Evolutionary conservation across 2,329 filamentous ascomycete species (phyloP).

Genomic region (Paraphoma sp.): DNA sequence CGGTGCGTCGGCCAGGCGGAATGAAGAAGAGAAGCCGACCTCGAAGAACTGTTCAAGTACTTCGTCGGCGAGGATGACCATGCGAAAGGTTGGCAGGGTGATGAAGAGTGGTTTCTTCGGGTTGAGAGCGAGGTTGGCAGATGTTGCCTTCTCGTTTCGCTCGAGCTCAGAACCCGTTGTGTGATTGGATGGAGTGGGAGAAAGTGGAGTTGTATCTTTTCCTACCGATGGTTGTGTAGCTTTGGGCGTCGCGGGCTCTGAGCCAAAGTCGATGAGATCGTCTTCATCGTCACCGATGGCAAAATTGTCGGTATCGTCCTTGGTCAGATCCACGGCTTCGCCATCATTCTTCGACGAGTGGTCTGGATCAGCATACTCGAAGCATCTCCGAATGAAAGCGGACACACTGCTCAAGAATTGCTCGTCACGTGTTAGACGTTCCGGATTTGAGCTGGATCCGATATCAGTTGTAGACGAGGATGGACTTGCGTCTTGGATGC

Average conservation of each 20-base stretch:
- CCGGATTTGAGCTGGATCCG: constrained; percentile 43
- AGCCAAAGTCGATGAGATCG: constrained; percentile 65
- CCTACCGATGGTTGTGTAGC: constrained; percentile 37
- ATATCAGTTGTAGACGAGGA: constrained; percentile 65
- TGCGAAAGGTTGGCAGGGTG: constrained; percentile 95
- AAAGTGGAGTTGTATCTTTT: constrained; percentile 34
- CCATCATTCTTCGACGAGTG: constrained; percentile 65
- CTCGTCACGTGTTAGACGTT: constrained; percentile 72
- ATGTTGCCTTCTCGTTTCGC: constrained; percentile 65
- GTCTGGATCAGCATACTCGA: constrained; percentile 97
- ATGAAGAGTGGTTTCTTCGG: constrained; percentile 93
- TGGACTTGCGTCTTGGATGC: constrained; percentile 78
- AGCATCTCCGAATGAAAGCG: constrained; percentile 93
- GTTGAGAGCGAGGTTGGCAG: constrained; percentile 89
- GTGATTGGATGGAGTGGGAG: constrained; percentile 30
- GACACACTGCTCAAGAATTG: constrained; percentile 91
- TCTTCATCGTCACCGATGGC: constrained; percentile 75
- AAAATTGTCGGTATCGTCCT: constrained; percentile 63
- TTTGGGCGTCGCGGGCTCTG: constrained; percentile 45
- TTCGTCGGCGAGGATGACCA: constrained; percentile 97
- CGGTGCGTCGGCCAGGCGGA: constrained; percentile 78
- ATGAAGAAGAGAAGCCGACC: constrained; percentile 89
- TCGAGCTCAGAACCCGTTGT: constrained; percentile 32
- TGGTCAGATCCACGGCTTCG: constrained; percentile 33
- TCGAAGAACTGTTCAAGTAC: constrained; percentile 97